Evolutionary conservation across 2,329 filamentous ascomycete genomes (phyloP).

Genomic region (Ilyonectria mors-panacis): DNA sequence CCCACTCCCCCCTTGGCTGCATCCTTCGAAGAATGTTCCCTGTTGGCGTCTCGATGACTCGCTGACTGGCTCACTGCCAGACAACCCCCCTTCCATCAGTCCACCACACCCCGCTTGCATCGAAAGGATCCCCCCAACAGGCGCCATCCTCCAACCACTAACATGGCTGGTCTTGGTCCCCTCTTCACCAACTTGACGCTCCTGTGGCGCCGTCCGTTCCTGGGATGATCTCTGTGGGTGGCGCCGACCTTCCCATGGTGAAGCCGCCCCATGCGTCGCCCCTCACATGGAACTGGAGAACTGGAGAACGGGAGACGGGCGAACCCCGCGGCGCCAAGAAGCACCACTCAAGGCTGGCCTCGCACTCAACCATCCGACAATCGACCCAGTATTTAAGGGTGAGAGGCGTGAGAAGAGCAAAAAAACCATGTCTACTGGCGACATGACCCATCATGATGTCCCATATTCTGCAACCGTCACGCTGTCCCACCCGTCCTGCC

Average conservation of each 20-base stretch:
- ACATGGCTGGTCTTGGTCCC: neutral
- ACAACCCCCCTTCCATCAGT: neutral
- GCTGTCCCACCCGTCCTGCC: no score
- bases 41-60: neutral
- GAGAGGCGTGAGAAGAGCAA: neutral
- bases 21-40: neutral
- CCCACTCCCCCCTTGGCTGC: neutral
- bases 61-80: neutral
- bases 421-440: neutral
- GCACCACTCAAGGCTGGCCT: neutral
- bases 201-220: conserved; percentile 1
- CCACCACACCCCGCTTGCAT: conserved; percentile 12
- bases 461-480: conserved; percentile 12
- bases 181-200: conserved; percentile 12
- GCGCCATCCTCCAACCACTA: conserved; percentile 18
- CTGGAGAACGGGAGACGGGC: neutral
- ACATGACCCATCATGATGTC: neutral
- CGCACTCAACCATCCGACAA: neutral
- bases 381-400: neutral
- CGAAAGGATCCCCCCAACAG: neutral
- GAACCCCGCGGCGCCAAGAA: conserved; percentile 1
- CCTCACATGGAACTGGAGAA: neutral
- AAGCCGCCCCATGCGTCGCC: neutral
- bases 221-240: neutral
- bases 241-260: neutral